These are phyloP conservation scores for Neurospora intermedia DNA, from an alignment of 495 filamentous ascomycete species.

Conservation along the genomic window DNA sequence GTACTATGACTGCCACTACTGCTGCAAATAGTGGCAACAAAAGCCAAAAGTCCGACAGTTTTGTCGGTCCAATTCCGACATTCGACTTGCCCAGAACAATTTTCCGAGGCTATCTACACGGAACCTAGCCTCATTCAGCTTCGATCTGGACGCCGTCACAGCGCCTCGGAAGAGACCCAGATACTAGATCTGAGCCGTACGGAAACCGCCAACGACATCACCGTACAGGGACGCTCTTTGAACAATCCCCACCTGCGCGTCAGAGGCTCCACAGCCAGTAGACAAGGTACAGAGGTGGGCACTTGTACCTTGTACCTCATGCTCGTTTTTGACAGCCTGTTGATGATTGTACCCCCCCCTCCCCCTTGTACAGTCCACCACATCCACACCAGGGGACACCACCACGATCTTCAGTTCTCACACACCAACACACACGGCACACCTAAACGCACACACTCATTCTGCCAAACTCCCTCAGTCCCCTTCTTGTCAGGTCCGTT, in stretches of 20 bases:
- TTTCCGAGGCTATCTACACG: not conserved
- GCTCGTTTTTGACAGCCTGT: not conserved
- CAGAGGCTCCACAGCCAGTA: not conserved
- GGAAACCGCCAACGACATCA: constrained; percentile 1
- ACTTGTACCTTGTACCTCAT: not conserved
- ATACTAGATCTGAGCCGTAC: not conserved
- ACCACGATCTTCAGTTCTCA: not conserved
- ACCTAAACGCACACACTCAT: not conserved
- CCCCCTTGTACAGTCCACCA: not conserved
- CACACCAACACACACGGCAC: not conserved
- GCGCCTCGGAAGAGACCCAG: not conserved
- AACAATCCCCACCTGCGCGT: constrained; percentile 3
- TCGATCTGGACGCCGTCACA: not conserved
- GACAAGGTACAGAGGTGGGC: no score
- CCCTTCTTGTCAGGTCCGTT: not conserved
- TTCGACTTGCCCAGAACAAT: not conserved
- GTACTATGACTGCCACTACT: no score
- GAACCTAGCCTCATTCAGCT: not conserved
- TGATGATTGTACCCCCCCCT: not conserved
- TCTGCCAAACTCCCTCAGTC: not conserved
- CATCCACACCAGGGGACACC: not conserved
- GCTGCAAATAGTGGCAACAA: not conserved
- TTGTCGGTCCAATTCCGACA: not conserved
- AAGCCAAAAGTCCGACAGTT: not conserved
- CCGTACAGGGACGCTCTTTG: not conserved